Evolutionary conservation across 1,139 yeast genomes (phyloP), one percentile per base, ranked within the genome.

Genomic region (Pichia cactophila): DNA sequence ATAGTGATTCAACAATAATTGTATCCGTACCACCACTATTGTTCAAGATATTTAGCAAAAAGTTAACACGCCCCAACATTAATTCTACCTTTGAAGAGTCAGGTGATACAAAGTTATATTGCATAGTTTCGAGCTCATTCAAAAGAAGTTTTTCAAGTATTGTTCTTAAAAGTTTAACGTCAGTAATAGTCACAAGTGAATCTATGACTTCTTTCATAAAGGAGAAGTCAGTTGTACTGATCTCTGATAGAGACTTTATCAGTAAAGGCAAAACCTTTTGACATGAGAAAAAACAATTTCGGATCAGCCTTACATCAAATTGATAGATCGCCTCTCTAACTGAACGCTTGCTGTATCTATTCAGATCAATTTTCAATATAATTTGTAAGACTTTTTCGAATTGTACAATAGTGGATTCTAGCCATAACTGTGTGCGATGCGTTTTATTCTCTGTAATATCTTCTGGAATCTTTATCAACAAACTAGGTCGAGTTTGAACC

Each of bases 351-450:
- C 69, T 69, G 2, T 58, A 48, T 40, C 46, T 35, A 12, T 38
- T 20, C 16, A 64, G 52, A n/a, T 50, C 54, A 1, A 66, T 39
- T 1, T 55, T 44, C 2, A 69, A 56, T 37, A 81, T 64, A 2
- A 61, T 60, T 12, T 64, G 61, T 5, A 70, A 45, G 10, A 80
- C 72, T 6, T 73, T 61, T 46, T 73, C 75, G 26, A 86, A 70
- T 58, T 86, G 92, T 33, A 70, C 68, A 2, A 83, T 70, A 0
- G 90, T 82, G 0, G 83, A 87, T 20, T 62, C 68, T 23, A 84
- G 64, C 95, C 95, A 86, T 10, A 77, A 62, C 12, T 68, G 66
- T 2, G 80, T 73, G 55, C 89, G 69, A 53, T 74, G 78, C 1
- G 58, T 51, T 42, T 63, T 65, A n/a, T 54, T 28, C 3, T 16